phyloP scores from a whole-genome alignment of 2,329 filamentous ascomycete genomes.

The Xylariaceae sp. region DNA sequence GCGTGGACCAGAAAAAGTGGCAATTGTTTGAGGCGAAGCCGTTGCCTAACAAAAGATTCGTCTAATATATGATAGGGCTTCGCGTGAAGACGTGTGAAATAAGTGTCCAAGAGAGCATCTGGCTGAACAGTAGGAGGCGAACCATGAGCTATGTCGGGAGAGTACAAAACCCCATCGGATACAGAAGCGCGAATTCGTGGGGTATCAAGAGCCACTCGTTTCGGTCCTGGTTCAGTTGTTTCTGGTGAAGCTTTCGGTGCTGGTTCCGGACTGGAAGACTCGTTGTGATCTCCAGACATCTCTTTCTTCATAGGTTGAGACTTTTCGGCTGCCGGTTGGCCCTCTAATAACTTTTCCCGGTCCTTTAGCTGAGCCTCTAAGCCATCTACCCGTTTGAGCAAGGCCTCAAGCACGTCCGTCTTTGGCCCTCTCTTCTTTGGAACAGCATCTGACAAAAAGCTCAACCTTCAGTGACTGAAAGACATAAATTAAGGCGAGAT shows the following conservation, averaged over 20 bases:
- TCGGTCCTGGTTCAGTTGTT: slow-evolving; percentile 37
- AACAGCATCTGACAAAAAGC: slow-evolving; percentile 60
- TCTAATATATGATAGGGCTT: slow-evolving; percentile 80
- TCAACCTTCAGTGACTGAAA: slow-evolving; percentile 15
- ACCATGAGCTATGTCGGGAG: slow-evolving; percentile 40
- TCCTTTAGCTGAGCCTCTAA: slow-evolving; percentile 74
- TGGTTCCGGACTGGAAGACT: slow-evolving; percentile 20
- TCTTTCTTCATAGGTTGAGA: slow-evolving; percentile 27
- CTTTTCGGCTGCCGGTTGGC: slow-evolving; percentile 37
- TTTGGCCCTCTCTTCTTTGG: slow-evolving; percentile 88
- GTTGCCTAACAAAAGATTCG: slow-evolving; percentile 67
- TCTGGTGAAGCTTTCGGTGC: slow-evolving; percentile 27
- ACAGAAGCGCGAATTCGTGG: slow-evolving; percentile 31
- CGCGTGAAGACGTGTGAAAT: slow-evolving; percentile 72
- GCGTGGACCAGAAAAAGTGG: slow-evolving; percentile 49
- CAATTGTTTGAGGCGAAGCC: slow-evolving; percentile 63
- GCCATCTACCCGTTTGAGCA: slow-evolving; percentile 79
- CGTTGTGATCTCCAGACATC: slow-evolving; percentile 22
- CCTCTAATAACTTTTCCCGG: slow-evolving; percentile 45
- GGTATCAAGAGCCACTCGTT: slow-evolving; percentile 37
- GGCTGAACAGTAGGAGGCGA: slow-evolving; percentile 46
- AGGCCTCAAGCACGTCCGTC: slow-evolving; percentile 79
- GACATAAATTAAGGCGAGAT: background rate
- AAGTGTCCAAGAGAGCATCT: slow-evolving; percentile 67
- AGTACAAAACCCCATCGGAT: slow-evolving; percentile 39